phyloP scores from a whole-genome alignment of 1,284 basidiomycete species.

The Trametes hirsuta region DNA sequence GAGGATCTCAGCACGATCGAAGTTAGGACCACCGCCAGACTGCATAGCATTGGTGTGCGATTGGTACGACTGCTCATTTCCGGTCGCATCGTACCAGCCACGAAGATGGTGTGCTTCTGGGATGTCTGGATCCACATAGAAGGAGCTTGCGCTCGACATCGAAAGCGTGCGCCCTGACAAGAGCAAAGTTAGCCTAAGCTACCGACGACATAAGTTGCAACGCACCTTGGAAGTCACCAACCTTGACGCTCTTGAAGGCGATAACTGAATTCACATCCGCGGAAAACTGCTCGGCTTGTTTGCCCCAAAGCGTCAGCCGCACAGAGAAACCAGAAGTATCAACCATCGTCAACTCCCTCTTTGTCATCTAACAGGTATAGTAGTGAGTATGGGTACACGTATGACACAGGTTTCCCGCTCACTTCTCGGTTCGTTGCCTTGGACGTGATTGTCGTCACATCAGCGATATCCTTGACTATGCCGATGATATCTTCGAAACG shows the following conservation, averaged over 20 bases:
- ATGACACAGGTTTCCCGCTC: conserved; percentile 21
- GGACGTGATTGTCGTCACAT: conserved; percentile 71
- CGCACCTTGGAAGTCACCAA: conserved; percentile 90
- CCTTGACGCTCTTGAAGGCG: conserved; percentile 95
- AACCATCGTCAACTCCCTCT: conserved; percentile 88
- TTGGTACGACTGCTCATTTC: conserved; percentile 66
- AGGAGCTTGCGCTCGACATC: conserved; percentile 67
- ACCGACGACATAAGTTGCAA: not conserved
- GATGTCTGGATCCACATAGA: conserved; percentile 89
- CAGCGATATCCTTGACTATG: conserved; percentile 80
- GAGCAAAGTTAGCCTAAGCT: not conserved
- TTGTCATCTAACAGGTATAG: conserved; percentile 61
- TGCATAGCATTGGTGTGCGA: conserved; percentile 60
- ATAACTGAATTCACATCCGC: conserved; percentile 69
- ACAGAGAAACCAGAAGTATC: conserved; percentile 85
- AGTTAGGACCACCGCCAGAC: conserved; percentile 45
- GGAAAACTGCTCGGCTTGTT: conserved; percentile 85
- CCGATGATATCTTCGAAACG: conserved; percentile 76
- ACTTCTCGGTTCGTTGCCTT: conserved; percentile 75
- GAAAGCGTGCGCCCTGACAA: conserved; percentile 77
- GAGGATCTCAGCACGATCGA: conserved; percentile 74
- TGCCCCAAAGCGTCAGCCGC: conserved; percentile 94
- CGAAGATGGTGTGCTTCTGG: conserved; percentile 84
- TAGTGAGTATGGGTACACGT: not conserved
- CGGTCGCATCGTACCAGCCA: conserved; percentile 89